Evolutionary conservation across 345 rosid genomes (phyloP).

Genomic region (Lenwebbia sp.): DNA sequence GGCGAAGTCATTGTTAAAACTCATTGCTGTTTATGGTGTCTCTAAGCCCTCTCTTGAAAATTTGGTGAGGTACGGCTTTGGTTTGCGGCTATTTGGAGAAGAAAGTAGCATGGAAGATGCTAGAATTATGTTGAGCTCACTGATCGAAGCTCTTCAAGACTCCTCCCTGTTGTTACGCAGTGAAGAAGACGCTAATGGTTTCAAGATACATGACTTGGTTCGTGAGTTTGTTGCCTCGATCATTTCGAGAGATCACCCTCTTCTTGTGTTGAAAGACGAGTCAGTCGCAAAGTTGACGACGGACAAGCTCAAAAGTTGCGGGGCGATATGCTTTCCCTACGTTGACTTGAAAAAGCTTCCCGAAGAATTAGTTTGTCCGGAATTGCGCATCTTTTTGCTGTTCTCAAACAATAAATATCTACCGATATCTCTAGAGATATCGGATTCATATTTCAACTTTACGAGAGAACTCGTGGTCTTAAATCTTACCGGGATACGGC

Average conservation of each 20-base stretch:
- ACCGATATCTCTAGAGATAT: fast-evolving
- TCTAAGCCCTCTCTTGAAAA: not conserved
- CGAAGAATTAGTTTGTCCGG: fast-evolving
- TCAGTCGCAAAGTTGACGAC: fast-evolving
- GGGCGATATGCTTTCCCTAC: fast-evolving
- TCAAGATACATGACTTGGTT: not conserved
- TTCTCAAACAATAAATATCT: fast-evolving
- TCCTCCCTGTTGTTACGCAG: not conserved
- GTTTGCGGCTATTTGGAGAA: not conserved
- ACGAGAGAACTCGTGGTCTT: not conserved
- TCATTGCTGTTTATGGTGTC: not conserved
- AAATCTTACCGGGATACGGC: fast-evolving
- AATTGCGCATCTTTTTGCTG: fast-evolving
- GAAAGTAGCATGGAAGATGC: not conserved
- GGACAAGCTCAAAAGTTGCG: too few species aligned
- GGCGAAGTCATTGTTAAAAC: not conserved
- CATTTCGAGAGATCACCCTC: fast-evolving
- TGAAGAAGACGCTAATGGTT: not conserved
- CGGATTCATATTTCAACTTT: not conserved
- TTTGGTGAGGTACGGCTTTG: not conserved
- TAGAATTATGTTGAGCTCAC: not conserved
- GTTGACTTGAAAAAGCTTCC: fast-evolving
- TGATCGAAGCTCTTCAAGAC: not conserved
- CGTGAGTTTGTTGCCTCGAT: not conserved
- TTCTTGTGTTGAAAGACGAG: not conserved